Base-by-base conservation (phyloP, 2,329 filamentous ascomycete species). In the Colletotrichum musicola region DNA sequence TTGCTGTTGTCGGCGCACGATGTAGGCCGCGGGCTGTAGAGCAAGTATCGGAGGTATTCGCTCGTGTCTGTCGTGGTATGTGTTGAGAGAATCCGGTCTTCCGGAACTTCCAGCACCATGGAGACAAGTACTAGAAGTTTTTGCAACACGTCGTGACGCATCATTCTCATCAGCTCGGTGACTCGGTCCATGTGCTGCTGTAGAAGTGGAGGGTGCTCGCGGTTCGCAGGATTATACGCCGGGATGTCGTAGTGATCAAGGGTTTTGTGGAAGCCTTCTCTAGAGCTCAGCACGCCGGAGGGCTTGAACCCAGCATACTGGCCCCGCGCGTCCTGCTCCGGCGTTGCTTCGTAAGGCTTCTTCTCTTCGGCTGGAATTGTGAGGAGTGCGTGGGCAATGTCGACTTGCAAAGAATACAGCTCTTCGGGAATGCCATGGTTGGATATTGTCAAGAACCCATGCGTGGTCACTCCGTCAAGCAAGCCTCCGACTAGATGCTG, bases 281-380 rank as follows among this genome's bases (percentile, higher is more conserved):
- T 75, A 61, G 63, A 70, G 60, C 65, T 73, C 40, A 72, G 71
- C 51, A 60, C 72, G 38, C 75, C 74, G 3, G 75, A 58, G 13
- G 74, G 73, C 68, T 77, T 77, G 68, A 72, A 77, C 4, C 75
- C 75, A 22, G 75, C 75, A 59, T 76, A 77, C 0, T 73, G 62
- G 14, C 75, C 75, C n/a, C 71, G 72, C 16, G 71, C 71, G 47
- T 53, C 38, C 6, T 53, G n/a, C 30, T 60, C 46, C 2, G 47
- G 12, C 16, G 47, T 22, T 16, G 47, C 59, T 38, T 64, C 38
- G 56, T 53, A 53, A 4, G 18, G 10, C 38, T 22, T 22, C 22
- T 61, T 64, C 13, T 61, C 56, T 14, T 40, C 42, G 14, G 14
- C 3, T 4, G 35, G 47, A 16, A 64, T 13, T 7, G 56, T 61